phyloP scores from a whole-genome alignment of 768 basidiomycete species.

The Hirschioporus abietinus region DNA sequence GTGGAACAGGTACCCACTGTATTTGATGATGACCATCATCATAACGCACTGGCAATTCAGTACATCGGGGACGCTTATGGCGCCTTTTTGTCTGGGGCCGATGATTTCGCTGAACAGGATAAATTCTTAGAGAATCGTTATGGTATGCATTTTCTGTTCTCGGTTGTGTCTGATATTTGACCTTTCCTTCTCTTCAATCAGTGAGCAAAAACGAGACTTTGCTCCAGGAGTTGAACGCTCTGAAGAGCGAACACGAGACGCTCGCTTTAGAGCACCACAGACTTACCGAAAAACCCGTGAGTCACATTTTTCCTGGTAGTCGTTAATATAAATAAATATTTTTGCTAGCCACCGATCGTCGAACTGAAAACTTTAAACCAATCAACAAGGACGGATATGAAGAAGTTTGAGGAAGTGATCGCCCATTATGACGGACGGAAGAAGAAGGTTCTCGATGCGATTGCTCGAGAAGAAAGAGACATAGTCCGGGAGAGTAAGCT shows the following conservation, averaged over 20 bases:
- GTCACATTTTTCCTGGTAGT: slow-evolving; percentile 13
- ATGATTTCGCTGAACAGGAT: slow-evolving; percentile 67
- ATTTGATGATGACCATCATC: slow-evolving; percentile 69
- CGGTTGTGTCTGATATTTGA: slow-evolving; percentile 5
- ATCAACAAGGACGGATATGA: slow-evolving; percentile 63
- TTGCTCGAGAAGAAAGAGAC: slow-evolving; percentile 59
- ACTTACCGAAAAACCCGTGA: neutral
- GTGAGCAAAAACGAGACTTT: slow-evolving; percentile 71
- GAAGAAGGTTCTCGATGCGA: slow-evolving; percentile 60
- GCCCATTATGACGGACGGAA: slow-evolving; percentile 65
- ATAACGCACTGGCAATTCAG: slow-evolving; percentile 71
- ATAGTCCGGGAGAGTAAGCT: slow-evolving; percentile 41
- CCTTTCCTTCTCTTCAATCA: slow-evolving; percentile 22
- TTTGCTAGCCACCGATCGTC: slow-evolving; percentile 52
- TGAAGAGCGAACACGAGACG: slow-evolving; percentile 48
- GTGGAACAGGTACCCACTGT: slow-evolving; percentile 60
- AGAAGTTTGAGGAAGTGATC: slow-evolving; percentile 74
- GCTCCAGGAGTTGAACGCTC: slow-evolving; percentile 55
- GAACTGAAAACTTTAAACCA: slow-evolving; percentile 59
- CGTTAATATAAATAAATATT: neutral
- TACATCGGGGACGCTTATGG: slow-evolving; percentile 66
- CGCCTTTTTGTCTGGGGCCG: slow-evolving; percentile 60
- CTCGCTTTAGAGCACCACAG: slow-evolving; percentile 44
- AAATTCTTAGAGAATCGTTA: slow-evolving; percentile 70
- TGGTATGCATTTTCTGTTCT: slow-evolving; percentile 37